Conservation (phyloP, 2,329 filamentous ascomycete genomes). For the Calonectria ilicicola region DNA sequence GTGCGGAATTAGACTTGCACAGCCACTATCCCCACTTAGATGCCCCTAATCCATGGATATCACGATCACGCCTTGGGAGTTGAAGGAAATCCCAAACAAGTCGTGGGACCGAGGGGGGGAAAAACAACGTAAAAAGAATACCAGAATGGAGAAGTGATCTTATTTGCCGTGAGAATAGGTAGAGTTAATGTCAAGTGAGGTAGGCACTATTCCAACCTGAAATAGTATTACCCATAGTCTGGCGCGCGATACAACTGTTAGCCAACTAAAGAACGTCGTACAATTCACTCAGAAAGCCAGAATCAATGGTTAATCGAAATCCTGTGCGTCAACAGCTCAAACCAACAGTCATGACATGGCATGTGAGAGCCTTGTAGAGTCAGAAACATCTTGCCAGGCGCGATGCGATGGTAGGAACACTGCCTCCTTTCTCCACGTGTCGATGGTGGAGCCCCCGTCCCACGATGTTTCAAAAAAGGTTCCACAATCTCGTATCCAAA, state of each 20-base stretch:
- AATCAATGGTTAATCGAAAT: rapidly evolving
- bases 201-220: too few relatives aligned
- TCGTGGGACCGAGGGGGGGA: too few relatives aligned
- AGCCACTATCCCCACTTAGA: neutral
- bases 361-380: neutral
- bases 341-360: neutral
- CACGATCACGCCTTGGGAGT: neutral
- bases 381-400: neutral
- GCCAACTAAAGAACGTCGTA: neutral
- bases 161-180: neutral
- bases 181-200: neutral
- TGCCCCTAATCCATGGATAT: neutral
- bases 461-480: neutral
- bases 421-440: neutral
- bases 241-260: neutral
- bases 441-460: neutral
- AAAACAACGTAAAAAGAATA: too few relatives aligned
- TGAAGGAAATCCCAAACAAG: neutral
- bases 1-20: neutral
- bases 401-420: neutral
- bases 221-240: too few relatives aligned
- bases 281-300: neutral
- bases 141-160: neutral
- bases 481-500: neutral
- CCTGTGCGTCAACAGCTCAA: too few relatives aligned